These are phyloP conservation scores for Pseudocercospora fuligena DNA, from an alignment of 2,329 filamentous ascomycete species.

Conservation along the genomic window DNA sequence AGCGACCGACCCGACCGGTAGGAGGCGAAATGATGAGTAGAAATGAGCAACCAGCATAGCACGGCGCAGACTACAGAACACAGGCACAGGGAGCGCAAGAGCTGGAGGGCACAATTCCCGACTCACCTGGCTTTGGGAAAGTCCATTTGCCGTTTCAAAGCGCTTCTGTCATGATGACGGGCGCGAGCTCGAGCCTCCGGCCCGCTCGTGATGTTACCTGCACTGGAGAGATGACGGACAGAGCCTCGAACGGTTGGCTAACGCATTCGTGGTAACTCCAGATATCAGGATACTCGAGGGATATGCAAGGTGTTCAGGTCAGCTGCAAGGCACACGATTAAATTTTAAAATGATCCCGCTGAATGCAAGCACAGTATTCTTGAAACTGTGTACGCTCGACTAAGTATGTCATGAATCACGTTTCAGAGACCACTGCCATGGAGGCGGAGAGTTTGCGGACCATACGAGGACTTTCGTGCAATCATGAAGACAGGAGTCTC, in stretches of 20 bases:
- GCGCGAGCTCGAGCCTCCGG: not conserved
- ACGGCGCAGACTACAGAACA: constrained; percentile 5
- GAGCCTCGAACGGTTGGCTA: not conserved
- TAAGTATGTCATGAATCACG: not conserved
- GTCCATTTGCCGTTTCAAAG: not conserved
- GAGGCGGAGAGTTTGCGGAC: not conserved
- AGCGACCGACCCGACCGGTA: not conserved
- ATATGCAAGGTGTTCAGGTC: not conserved
- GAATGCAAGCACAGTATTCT: constrained; percentile 9
- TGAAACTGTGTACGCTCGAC: not conserved
- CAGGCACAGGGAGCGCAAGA: not conserved
- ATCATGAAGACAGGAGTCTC: constrained; percentile 4
- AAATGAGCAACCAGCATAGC: not conserved
- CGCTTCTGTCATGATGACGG: not conserved
- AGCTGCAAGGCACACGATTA: constrained; percentile 5
- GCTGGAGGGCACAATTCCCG: constrained; percentile 18
- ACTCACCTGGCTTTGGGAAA: constrained; percentile 9
- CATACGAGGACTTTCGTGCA: not conserved
- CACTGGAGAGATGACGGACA: not conserved
- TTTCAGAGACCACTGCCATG: constrained; percentile 1
- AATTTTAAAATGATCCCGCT: not conserved
- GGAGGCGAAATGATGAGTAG: not conserved
- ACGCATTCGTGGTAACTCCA: not conserved
- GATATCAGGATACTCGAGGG: not conserved
- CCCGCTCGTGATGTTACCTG: not conserved